phyloP scores from a whole-genome alignment of 2,329 filamentous ascomycete genomes.

The Colletotrichum magnum region DNA sequence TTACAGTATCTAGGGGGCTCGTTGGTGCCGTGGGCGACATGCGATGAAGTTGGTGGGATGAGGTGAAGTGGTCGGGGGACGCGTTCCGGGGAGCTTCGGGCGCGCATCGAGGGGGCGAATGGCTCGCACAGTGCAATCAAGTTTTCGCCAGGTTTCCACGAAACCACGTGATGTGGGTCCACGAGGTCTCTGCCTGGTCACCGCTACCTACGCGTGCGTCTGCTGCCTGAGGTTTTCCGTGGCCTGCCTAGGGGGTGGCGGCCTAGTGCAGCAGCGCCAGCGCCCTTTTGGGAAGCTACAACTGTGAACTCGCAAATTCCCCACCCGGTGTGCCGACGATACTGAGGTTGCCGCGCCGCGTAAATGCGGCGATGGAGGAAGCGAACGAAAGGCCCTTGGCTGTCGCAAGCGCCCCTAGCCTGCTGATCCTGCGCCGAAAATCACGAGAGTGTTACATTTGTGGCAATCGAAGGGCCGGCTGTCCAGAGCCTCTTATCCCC shows the following conservation, averaged over 20 bases:
- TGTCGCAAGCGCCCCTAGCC: slow-evolving; percentile 11
- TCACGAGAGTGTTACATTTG: too few relatives aligned
- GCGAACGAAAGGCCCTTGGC: slow-evolving; percentile 16
- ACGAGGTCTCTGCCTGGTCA: not conserved
- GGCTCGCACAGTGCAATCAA: slow-evolving; percentile 45
- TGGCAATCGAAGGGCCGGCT: too few relatives aligned
- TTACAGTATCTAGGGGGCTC: slow-evolving; percentile 35
- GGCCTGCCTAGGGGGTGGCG: slow-evolving; percentile 22
- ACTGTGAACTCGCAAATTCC: slow-evolving; percentile 3
- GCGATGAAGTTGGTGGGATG: slow-evolving; percentile 49
- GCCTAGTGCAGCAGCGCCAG: slow-evolving; percentile 8
- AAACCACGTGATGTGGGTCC: slow-evolving; percentile 57
- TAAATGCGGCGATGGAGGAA: slow-evolving; percentile 26
- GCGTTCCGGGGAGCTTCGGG: slow-evolving; percentile 52
- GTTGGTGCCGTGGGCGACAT: slow-evolving; percentile 47
- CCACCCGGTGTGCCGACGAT: slow-evolving; percentile 1
- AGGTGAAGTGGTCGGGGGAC: slow-evolving; percentile 58
- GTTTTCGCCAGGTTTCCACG: slow-evolving; percentile 57
- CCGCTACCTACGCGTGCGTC: not conserved
- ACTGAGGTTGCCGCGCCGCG: slow-evolving; percentile 6
- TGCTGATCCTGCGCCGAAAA: too few relatives aligned
- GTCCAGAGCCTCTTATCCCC: too few relatives aligned
- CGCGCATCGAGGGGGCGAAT: not conserved
- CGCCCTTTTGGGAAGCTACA: slow-evolving; percentile 10
- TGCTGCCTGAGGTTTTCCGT: slow-evolving; percentile 32